A percentile compares a stretch with the other conserved stretches of the same genome.
Conservation (phyloP, 75 land plant genomes). For the Isoetes taiwanensis region DNA sequence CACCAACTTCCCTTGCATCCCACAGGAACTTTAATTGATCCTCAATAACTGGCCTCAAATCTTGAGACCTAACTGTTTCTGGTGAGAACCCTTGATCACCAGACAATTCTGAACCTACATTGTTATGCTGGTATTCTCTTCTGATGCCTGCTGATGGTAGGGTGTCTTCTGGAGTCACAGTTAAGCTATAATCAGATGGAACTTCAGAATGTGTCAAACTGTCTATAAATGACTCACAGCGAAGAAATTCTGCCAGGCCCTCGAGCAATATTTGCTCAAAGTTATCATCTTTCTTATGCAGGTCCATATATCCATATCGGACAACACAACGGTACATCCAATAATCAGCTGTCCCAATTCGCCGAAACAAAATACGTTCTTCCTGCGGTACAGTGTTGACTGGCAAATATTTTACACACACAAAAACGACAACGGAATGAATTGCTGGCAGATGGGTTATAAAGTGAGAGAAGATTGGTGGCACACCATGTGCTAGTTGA, state of each 20-base stretch:
- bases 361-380: slow-evolving; percentile 54
- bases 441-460: slow-evolving; percentile 80
- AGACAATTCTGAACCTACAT: too few species aligned
- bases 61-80: background rate
- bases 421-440: slow-evolving; percentile 79
- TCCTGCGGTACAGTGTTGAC: slow-evolving; percentile 66
- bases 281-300: slow-evolving; percentile 71
- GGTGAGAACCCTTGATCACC: too few species aligned
- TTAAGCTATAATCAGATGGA: too few species aligned
- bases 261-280: slow-evolving; percentile 68
- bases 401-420: slow-evolving; percentile 91
- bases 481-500: slow-evolving; percentile 40
- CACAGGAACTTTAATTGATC: slow-evolving; percentile 10
- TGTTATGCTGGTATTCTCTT: too few species aligned
- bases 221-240: slow-evolving; percentile 1
- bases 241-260: slow-evolving; percentile 34
- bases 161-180: too few species aligned
- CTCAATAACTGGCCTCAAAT: background rate
- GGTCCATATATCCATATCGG: slow-evolving; percentile 77
- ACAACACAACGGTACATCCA: slow-evolving; percentile 79
- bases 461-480: slow-evolving; percentile 59
- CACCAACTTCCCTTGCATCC: slow-evolving; percentile 22
- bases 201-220: too few species aligned
- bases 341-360: slow-evolving; percentile 60
- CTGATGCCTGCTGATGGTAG: too few species aligned